Evolutionary conservation across 768 basidiomycete genomes (phyloP), one percentile per base, ranked within the genome.

Genomic region (Boletus rubescentipes): DNA sequence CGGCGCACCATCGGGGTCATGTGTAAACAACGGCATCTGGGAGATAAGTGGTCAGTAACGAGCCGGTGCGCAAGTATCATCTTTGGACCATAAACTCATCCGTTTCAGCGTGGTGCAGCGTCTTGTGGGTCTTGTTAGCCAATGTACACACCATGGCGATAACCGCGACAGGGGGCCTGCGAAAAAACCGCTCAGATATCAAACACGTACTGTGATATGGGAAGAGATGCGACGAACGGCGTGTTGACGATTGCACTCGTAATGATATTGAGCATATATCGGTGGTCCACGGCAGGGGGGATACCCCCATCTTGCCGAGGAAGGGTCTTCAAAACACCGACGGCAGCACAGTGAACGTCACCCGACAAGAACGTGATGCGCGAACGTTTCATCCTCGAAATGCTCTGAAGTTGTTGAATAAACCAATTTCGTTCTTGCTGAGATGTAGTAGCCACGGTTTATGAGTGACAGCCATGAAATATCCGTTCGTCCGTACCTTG

Each of bases 191-290:
- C 4, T 53, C 31, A 30, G 9, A 26, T 10, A 18, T 34, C 55
- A 51, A 18, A 18, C 29, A 51, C 35, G 18, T 40, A 45, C 2
- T 6, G 26, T 23, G 3, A 12, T 15, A n/a, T 10, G 14, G 14
- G 14, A 29, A 35, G 16, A 18, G 18, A 34, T 7, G 55, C 9
- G 10, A 76, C 89, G 66, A 65, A 87, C 88, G 96, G 94, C 6
- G 96, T 97, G 66, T 97, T 96, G 44, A 99, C 96, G 58, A 99
- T 98, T 14, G 96, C 96, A 63, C 91, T 93, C 5, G 90, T 84
- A 9, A 92, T 81, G 32, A 94, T 74, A 60, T 96, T 95, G 43
- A 95, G 67, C 94, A 98, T 98, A 70, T 91, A 97, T 41, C 93
- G 83, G 65, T 84, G 75, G 68, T 98, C 97, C 23, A 69, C 59